phyloP scores from a whole-genome alignment of 345 rosid species.

The Euphorbia peplus region DNA sequence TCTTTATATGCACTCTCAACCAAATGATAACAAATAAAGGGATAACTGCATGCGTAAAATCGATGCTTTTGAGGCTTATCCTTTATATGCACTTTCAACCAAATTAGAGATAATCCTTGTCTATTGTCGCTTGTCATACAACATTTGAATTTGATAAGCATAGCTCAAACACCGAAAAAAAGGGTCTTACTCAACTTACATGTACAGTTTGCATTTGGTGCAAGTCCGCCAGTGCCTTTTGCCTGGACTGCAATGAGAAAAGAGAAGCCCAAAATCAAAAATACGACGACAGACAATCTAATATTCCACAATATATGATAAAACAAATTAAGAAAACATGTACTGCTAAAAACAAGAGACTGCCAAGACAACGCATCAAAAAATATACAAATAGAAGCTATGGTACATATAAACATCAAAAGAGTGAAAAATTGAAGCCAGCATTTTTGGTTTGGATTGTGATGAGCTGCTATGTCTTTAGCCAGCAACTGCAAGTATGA shows the following conservation, averaged over 20 bases:
- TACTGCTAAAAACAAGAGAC: too few species aligned
- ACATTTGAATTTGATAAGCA: not conserved
- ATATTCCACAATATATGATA: not conserved
- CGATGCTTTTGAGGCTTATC: not conserved
- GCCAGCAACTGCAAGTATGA: not conserved
- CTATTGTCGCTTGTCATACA: not conserved
- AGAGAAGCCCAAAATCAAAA: slow-evolving; percentile 8
- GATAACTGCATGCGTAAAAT: too few species aligned
- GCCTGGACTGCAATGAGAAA: slow-evolving; percentile 71
- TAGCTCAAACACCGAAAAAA: slow-evolving; percentile 11
- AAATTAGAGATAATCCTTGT: not conserved
- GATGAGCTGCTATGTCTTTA: not conserved
- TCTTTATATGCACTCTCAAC: not conserved
- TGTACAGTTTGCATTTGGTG: slow-evolving; percentile 72
- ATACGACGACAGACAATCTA: not conserved
- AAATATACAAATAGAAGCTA: not conserved
- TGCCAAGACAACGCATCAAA: not conserved
- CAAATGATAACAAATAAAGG: too few species aligned
- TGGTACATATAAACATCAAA: not conserved
- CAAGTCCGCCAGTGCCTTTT: slow-evolving; percentile 74
- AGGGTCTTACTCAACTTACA: slow-evolving; percentile 41
- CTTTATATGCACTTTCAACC: not conserved
- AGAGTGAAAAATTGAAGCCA: not conserved
- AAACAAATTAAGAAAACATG: too few species aligned
- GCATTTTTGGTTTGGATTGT: not conserved